Percentiles rank a stretch among this genome's conserved stretches.
Conservation (phyloP, 768 basidiomycete species). For the Baorangia bicolor region DNA sequence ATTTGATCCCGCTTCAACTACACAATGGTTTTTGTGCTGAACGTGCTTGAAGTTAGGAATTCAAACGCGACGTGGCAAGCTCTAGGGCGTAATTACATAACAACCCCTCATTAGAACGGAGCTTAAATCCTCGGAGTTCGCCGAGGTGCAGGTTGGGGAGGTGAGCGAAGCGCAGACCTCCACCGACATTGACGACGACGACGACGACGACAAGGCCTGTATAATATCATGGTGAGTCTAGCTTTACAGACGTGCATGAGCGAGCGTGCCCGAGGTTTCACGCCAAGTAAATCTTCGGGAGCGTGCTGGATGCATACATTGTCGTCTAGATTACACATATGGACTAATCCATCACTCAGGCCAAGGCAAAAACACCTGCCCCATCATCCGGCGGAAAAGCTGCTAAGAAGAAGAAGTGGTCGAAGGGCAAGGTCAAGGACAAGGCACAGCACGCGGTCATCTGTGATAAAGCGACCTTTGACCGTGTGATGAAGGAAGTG, state of each 20-base stretch:
- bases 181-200: constrained; percentile 26
- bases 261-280: background rate
- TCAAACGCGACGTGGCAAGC: constrained; percentile 2
- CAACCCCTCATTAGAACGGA: constrained; percentile 14
- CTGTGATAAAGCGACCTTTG: constrained; percentile 90
- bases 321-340: constrained; percentile 17
- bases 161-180: background rate
- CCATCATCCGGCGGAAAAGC: constrained; percentile 74
- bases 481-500: constrained; percentile 96
- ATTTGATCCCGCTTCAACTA: constrained; percentile 28
- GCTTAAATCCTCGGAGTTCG: constrained; percentile 18
- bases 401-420: constrained; percentile 99
- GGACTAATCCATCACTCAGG: constrained; percentile 42
- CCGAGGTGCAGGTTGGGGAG: constrained; percentile 8
- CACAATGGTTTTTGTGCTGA: background rate
- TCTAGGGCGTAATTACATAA: constrained; percentile 25
- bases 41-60: no score
- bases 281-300: constrained; percentile 2
- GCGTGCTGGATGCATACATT: constrained; percentile 23
- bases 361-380: constrained; percentile 74
- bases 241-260: background rate
- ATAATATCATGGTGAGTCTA: constrained; percentile 31
- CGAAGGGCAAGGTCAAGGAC: constrained; percentile 99
- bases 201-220: constrained; percentile 25
- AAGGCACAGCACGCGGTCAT: constrained; percentile 97